phyloP scores from a whole-genome alignment of 345 rosid species.

The Erucastrum elatum region DNA sequence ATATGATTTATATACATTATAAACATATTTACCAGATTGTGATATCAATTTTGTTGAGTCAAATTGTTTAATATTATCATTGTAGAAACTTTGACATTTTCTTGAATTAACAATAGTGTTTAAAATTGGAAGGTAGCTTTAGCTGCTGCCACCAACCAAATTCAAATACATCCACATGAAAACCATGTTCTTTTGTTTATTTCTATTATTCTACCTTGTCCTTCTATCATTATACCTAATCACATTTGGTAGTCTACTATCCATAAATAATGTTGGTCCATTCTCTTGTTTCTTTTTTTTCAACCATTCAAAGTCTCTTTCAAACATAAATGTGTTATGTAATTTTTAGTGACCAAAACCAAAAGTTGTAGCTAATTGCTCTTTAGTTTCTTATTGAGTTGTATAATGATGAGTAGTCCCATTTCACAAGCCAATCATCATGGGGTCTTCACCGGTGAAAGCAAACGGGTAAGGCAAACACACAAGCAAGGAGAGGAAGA shows the following conservation, averaged over 20 bases:
- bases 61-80: slow-evolving; percentile 15
- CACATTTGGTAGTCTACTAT: neutral
- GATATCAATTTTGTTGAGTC: neutral
- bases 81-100: slow-evolving; percentile 11
- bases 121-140: slow-evolving; percentile 6
- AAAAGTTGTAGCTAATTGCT: slow-evolving; percentile 7
- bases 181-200: slow-evolving; percentile 24
- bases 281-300: neutral
- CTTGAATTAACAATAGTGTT: slow-evolving; percentile 5
- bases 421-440: slow-evolving; percentile 44
- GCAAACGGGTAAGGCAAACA: slow-evolving; percentile 91
- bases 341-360: slow-evolving; percentile 14
- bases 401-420: neutral
- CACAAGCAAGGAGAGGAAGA: slow-evolving; percentile 70
- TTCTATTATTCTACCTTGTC: slow-evolving; percentile 9
- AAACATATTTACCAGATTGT: neutral
- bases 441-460: slow-evolving; percentile 50
- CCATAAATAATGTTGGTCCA: neutral
- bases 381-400: neutral
- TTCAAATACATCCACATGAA: slow-evolving; percentile 24
- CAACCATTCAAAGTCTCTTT: neutral
- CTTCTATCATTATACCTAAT: neutral
- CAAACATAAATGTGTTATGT: neutral
- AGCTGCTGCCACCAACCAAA: slow-evolving; percentile 34
- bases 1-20: too few species aligned